Base-by-base conservation (phyloP, 2,329 filamentous ascomycete genomes). In the Fusarium sp. region DNA sequence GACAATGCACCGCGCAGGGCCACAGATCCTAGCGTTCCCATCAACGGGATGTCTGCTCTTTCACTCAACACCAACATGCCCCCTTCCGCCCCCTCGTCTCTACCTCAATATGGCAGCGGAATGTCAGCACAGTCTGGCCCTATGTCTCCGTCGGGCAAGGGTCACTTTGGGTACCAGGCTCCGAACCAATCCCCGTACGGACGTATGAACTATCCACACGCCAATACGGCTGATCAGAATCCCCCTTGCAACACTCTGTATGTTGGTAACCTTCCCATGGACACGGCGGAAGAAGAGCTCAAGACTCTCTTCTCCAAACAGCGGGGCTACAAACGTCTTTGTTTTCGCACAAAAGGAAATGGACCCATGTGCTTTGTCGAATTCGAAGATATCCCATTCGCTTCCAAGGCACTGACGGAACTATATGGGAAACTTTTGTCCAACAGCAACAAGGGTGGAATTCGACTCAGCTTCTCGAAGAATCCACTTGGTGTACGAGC, bases 281-380 rank as follows among this genome's bases (percentile, higher is more conserved):
- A 97, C 79, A 97, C 95, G 0, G 95, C 93, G 0, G 96, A 99
- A 79, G 95, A 98, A 79, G 96, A 98, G 81, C 88, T 99, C 62
- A 98, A 98, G 83, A 90, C 92, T 28, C 89, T 98, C 79, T 99
- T 99, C 79, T 95, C 92, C 31, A 95, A 95, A 82, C 94, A 97
- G 81, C 91, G 95, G 53, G 96, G 96, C 7, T 99, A 98, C 85
- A 98, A 97, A 84, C 90, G 96, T 33, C 90, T 99, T 13, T 97
- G 95, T 79, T 97, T 98, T 86, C 90, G 95, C 38, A 97, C 95
- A 60, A 98, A 98, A 85, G 90, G 93, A 74, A 97, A 98, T 76
- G 95, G 95, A 0, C 95, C 95, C 5, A 98, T 98, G 95, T 98
- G 96, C 80, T 98, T 98, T 81, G 96, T 99, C 41, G 96, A 99